phyloP scores from a whole-genome alignment of 164 flowering plant species.

The Dillenia turbinata region DNA sequence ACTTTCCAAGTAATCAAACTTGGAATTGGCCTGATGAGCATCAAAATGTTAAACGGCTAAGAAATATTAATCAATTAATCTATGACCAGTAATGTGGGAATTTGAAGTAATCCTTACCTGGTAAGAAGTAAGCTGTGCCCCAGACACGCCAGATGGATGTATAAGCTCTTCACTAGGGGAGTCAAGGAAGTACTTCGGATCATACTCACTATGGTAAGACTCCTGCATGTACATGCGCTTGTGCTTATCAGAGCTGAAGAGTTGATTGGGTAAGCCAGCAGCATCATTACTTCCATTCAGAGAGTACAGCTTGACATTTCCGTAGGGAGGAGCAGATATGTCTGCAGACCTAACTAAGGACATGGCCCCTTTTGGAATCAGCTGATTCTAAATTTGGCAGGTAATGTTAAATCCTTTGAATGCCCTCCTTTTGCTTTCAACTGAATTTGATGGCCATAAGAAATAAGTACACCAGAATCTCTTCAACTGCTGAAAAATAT shows the following conservation, averaged over 20 bases:
- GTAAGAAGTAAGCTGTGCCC: slow-evolving; percentile 21
- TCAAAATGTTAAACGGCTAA: slow-evolving; percentile 9
- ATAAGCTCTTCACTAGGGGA: slow-evolving; percentile 48
- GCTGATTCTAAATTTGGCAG: neutral
- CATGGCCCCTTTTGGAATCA: slow-evolving; percentile 19
- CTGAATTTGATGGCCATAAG: too few relatives aligned
- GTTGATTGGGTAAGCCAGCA: slow-evolving; percentile 30
- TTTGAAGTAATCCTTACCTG: slow-evolving; percentile 19
- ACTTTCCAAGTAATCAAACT: slow-evolving; percentile 35
- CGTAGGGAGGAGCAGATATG: slow-evolving; percentile 41
- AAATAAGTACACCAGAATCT: too few relatives aligned
- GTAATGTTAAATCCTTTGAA: neutral
- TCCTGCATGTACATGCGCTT: slow-evolving; percentile 31
- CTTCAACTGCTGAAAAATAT: too few relatives aligned
- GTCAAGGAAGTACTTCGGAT: slow-evolving; percentile 45
- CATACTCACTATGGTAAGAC: slow-evolving; percentile 36
- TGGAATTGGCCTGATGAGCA: slow-evolving; percentile 20
- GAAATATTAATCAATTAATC: slow-evolving; percentile 19
- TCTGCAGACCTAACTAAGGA: slow-evolving; percentile 55
- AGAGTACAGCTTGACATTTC: slow-evolving; percentile 36
- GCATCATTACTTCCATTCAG: slow-evolving; percentile 28
- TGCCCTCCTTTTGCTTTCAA: too few relatives aligned
- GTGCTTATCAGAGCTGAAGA: slow-evolving; percentile 33
- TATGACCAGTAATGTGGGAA: slow-evolving; percentile 20
- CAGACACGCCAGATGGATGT: slow-evolving; percentile 28